A percentile compares a stretch with the other conserved stretches of the same genome.
Evolutionary conservation across 2,329 filamentous ascomycete genomes (phyloP).

Genomic region (Fusarium equiseti): DNA sequence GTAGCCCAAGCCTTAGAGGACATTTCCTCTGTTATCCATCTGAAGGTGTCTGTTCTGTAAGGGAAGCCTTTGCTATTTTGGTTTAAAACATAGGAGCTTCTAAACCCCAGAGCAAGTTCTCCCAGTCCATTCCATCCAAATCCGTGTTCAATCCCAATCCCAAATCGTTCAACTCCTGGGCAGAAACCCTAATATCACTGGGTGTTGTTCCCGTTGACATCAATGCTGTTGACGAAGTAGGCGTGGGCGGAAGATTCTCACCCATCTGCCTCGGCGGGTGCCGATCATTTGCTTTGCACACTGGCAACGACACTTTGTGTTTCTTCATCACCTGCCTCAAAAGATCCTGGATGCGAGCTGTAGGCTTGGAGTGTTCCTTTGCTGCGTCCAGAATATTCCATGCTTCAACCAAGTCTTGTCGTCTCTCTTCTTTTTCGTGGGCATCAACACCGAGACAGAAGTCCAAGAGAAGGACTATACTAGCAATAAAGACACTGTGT

Average conservation of each 20-base stretch:
- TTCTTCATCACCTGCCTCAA: conserved; percentile 51
- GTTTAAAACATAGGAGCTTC: conserved; percentile 51
- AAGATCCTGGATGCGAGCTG: conserved; percentile 49
- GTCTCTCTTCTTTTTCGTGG: conserved; percentile 41
- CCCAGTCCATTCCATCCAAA: conserved; percentile 54
- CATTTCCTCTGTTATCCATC: neutral
- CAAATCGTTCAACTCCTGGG: conserved; percentile 47
- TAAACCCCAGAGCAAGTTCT: conserved; percentile 51
- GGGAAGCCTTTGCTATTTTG: neutral
- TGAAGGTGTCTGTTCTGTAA: neutral
- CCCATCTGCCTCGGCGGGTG: neutral
- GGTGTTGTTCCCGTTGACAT: conserved; percentile 29
- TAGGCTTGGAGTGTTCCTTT: conserved; percentile 47
- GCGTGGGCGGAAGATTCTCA: conserved; percentile 47
- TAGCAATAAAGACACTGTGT: conserved; percentile 52
- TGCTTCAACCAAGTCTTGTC: conserved; percentile 47
- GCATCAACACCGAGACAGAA: conserved; percentile 47
- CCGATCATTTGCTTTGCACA: conserved; percentile 10
- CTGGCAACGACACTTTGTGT: conserved; percentile 44
- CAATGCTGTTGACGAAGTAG: conserved; percentile 43
- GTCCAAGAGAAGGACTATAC: conserved; percentile 52
- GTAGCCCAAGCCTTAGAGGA: no score
- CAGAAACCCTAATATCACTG: conserved; percentile 25
- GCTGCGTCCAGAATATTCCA: conserved; percentile 53
- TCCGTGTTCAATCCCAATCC: conserved; percentile 49